phyloP scores from a whole-genome alignment of 225 moss, liverwort and hornwort genomes.

The Climacium dendroides region DNA sequence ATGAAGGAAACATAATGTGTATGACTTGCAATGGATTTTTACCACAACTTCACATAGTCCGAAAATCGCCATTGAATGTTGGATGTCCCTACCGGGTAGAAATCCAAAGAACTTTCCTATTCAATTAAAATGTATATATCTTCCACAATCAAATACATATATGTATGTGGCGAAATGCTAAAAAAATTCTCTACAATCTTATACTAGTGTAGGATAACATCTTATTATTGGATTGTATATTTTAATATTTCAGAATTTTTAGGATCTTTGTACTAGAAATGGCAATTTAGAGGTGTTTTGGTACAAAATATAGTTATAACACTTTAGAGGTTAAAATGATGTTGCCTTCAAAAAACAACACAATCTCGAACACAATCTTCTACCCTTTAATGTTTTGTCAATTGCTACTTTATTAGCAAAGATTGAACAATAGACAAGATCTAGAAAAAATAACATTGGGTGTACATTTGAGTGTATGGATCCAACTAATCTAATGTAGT shows the following conservation, averaged over 20 bases:
- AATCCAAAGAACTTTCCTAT: too few relatives aligned
- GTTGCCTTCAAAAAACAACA: too few relatives aligned
- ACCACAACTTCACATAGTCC: neutral
- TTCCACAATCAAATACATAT: neutral
- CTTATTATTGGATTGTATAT: neutral
- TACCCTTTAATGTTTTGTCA: too few relatives aligned
- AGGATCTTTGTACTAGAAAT: neutral
- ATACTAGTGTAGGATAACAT: neutral
- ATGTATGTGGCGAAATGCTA: neutral
- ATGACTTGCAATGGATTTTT: neutral
- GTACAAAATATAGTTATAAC: neutral
- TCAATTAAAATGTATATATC: neutral
- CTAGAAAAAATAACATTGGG: fast-evolving
- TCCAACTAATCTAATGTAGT: neutral
- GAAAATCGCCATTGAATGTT: neutral
- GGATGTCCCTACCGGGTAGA: fast-evolving
- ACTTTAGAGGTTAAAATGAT: neutral
- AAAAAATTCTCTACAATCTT: neutral
- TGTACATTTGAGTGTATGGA: neutral
- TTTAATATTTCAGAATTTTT: neutral
- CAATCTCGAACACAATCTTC: too few relatives aligned
- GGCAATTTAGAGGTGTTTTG: fast-evolving
- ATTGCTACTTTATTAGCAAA: too few relatives aligned
- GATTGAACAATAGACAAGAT: too few relatives aligned
- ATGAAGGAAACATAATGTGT: neutral